Conservation (phyloP, 352 stramenopile species). For the Peronospora farinosa region DNA sequence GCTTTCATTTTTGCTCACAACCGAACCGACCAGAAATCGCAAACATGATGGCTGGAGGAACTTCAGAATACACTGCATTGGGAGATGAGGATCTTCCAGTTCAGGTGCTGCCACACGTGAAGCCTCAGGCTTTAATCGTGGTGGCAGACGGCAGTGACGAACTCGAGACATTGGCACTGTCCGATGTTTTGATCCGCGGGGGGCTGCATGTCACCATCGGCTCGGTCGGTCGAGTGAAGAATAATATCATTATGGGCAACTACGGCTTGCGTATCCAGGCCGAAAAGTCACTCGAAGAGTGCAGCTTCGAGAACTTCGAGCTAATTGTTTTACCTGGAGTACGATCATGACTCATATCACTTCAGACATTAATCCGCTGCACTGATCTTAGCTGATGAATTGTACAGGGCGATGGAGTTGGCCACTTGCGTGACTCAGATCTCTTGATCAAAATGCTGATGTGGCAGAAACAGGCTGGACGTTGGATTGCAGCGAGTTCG, state of each 20-base stretch:
- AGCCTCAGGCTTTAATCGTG: conserved; percentile 55
- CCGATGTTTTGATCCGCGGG: conserved; percentile 50
- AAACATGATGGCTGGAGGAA: conserved; percentile 27
- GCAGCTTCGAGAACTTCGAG: conserved; percentile 54
- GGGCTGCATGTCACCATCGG: conserved; percentile 54
- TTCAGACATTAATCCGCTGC: background rate
- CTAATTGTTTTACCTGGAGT: conserved; percentile 71
- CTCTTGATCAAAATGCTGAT: conserved; percentile 59
- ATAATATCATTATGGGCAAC: conserved; percentile 57
- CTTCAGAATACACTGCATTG: conserved; percentile 17
- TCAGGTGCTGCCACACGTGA: conserved; percentile 31
- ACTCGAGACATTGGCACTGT: conserved; percentile 56
- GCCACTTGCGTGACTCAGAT: conserved; percentile 46
- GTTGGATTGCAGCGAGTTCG: conserved; percentile 50
- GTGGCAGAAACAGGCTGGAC: conserved; percentile 40
- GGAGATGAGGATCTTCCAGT: conserved; percentile 24
- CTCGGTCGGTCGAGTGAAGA: conserved; percentile 42
- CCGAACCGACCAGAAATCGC: conserved; percentile 2
- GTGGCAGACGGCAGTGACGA: conserved; percentile 63
- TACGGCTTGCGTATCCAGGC: conserved; percentile 59
- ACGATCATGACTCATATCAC: conserved; percentile 4
- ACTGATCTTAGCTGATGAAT: background rate
- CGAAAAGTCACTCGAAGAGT: conserved; percentile 59
- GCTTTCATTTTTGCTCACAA: conserved; percentile 15
- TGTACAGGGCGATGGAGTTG: conserved; percentile 38